Evolutionary conservation across 2,329 filamentous ascomycete species (phyloP), one percentile per base, ranked within the genome.

Genomic region (Hymenoscyphus fraxineus): DNA sequence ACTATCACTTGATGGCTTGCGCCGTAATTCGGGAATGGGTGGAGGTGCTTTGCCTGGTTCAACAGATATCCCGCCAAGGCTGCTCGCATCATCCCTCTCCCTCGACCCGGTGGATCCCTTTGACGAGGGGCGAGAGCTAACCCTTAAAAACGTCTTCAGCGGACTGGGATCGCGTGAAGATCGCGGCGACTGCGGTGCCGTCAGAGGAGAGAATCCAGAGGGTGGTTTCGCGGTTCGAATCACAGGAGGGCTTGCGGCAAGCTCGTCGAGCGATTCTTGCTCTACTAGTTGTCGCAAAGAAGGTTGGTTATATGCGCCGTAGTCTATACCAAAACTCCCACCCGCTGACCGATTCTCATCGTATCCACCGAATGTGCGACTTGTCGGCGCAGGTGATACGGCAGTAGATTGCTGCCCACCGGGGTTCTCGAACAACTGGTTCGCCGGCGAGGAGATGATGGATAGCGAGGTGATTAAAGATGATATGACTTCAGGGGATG

Each of bases 171-270:
- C 76, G 65, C 68, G 6, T 84, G 83, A 66, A 80, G 71, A 69
- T 67, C 81, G 87, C 64, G 83, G 82, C 80, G 71, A 69, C 67
- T 81, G 87, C 65, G 83, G 82, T 0, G 88, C 85, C n/a, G 89
- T 92, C 60, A 91, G 78, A 19, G 87, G 79, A 32, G 90, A 93
- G 71, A 88, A 86, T 62, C 90, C 91, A 60, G 90, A 92, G 0
- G 91, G 91, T 7, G 88, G 89, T 76, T 93, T 93, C 39, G 92
- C 86, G 39, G 93, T 96, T 68, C 89, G 88, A 71, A 96, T 85
- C 62, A 94, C 85, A 19, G 93, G 92, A 13, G 92, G 79, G 58
- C 80, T 79, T 27, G 86, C 86, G 38, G 86, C 82, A 56, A 88
- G 78, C 62, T 88, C 84, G 77, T 88, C 83, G 68, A 88, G 77